phyloP scores from a whole-genome alignment of 768 basidiomycete genomes.

The Suillus subaureus region DNA sequence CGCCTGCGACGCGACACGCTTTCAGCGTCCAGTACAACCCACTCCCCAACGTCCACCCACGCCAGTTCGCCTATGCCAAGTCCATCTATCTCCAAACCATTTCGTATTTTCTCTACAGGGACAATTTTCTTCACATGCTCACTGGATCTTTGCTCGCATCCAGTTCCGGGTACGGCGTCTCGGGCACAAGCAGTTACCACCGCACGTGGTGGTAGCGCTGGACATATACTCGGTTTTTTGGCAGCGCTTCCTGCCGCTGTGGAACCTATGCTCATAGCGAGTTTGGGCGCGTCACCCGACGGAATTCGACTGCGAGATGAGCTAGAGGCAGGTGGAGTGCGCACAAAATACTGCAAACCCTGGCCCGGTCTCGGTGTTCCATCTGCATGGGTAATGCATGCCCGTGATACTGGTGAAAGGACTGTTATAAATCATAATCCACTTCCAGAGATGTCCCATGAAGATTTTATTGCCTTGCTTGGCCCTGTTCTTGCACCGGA shows the following conservation, averaged over 20 bases:
- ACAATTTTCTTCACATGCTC: slow-evolving; percentile 81
- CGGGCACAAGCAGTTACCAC: slow-evolving; percentile 75
- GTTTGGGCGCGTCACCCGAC: slow-evolving; percentile 73
- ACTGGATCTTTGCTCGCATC: slow-evolving; percentile 61
- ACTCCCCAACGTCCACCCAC: slow-evolving; percentile 9
- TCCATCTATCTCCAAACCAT: slow-evolving; percentile 34
- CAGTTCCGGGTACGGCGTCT: slow-evolving; percentile 54
- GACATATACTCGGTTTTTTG: slow-evolving; percentile 66
- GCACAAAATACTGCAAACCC: slow-evolving; percentile 72
- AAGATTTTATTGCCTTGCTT: slow-evolving; percentile 79
- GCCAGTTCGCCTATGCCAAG: slow-evolving; percentile 17
- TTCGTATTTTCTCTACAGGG: slow-evolving; percentile 78
- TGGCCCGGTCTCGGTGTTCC: slow-evolving; percentile 76
- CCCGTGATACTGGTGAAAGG: slow-evolving; percentile 63
- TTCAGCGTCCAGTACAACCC: neutral
- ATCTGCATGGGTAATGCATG: slow-evolving; percentile 79
- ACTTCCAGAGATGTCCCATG: slow-evolving; percentile 82
- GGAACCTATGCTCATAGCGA: slow-evolving; percentile 69
- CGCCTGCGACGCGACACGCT: slow-evolving; percentile 30
- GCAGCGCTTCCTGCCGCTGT: slow-evolving; percentile 32
- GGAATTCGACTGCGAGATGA: slow-evolving; percentile 63
- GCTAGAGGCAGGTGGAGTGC: slow-evolving; percentile 67
- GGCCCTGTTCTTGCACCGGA: slow-evolving; percentile 84
- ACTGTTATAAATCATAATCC: slow-evolving; percentile 88
- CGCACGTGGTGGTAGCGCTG: slow-evolving; percentile 72